Conservation (phyloP, 2,329 filamentous ascomycete species). For the Byssochlamys sp. region DNA sequence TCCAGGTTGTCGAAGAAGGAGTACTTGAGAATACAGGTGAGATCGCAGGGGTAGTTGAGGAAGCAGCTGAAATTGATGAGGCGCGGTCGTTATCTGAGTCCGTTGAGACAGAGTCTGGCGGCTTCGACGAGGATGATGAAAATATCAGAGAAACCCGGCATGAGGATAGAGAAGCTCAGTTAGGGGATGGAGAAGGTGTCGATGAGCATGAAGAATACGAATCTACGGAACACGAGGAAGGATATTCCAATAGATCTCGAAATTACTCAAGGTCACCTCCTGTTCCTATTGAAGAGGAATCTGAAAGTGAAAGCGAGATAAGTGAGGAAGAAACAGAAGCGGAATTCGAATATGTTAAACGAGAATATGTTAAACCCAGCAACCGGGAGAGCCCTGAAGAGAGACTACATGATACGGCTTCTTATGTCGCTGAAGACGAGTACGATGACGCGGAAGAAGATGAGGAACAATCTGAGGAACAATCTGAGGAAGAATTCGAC, state of each 20-base stretch:
- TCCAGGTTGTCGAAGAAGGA: neutral
- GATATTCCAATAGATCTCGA: neutral
- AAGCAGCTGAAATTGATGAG: neutral
- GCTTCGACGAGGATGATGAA: neutral
- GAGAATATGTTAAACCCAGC: neutral
- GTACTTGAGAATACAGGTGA: neutral
- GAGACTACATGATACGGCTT: neutral
- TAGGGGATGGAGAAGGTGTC: neutral
- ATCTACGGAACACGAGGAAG: neutral
- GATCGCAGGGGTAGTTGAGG: neutral
- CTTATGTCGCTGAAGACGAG: neutral
- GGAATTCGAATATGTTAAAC: neutral
- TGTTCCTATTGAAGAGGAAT: constrained; percentile 1
- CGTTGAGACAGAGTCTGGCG: neutral
- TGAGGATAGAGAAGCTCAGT: constrained; percentile 1
- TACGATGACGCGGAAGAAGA: constrained; percentile 5
- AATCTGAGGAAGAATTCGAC: constrained; percentile 10
- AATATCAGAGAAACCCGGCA: neutral
- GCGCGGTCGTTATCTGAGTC: neutral
- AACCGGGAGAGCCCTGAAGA: neutral
- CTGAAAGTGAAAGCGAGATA: neutral
- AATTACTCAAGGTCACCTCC: neutral
- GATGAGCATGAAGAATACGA: constrained; percentile 1
- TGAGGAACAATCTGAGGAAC: constrained; percentile 7
- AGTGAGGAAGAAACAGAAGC: constrained; percentile 1